A percentile compares a stretch with the other conserved stretches of the same genome.
These are phyloP conservation scores for Neurospora cerealis DNA, from an alignment of 495 filamentous ascomycete species.

Conservation along the genomic window DNA sequence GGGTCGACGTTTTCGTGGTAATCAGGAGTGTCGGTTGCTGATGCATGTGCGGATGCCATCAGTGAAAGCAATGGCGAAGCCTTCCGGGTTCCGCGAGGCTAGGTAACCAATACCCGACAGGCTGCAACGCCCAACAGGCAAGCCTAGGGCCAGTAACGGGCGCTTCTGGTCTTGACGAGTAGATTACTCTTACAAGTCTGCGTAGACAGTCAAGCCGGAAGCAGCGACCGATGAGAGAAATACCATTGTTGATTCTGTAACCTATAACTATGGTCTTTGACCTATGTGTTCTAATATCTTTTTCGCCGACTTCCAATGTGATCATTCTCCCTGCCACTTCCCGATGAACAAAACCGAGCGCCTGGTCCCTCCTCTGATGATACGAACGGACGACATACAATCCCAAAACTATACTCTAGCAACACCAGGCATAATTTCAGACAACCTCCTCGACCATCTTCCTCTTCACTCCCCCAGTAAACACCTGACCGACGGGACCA, in stretches of 20 bases:
- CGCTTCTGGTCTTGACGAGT: not conserved
- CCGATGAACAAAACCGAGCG: not conserved
- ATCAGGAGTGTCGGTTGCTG: not conserved
- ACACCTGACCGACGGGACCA: constrained; percentile 56
- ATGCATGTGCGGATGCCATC: not conserved
- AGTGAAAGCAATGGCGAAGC: not conserved
- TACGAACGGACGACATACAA: not conserved
- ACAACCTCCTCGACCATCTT: constrained; percentile 38
- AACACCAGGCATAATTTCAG: not conserved
- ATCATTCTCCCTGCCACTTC: not conserved
- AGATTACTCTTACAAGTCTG: not conserved
- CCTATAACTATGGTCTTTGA: not conserved
- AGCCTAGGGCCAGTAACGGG: not conserved
- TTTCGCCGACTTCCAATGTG: not conserved
- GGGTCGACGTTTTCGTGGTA: not conserved
- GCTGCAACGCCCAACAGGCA: not conserved
- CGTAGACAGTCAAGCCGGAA: not conserved
- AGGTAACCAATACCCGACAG: not conserved
- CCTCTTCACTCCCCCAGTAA: constrained; percentile 22
- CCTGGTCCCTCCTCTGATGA: not conserved
- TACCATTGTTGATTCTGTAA: not conserved
- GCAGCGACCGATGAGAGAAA: not conserved
- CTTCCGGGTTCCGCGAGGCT: not conserved
- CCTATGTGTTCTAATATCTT: not conserved
- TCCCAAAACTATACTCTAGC: not conserved